Evolutionary conservation across 768 basidiomycete species (phyloP).

Genomic region (Leccinum uliginosum): DNA sequence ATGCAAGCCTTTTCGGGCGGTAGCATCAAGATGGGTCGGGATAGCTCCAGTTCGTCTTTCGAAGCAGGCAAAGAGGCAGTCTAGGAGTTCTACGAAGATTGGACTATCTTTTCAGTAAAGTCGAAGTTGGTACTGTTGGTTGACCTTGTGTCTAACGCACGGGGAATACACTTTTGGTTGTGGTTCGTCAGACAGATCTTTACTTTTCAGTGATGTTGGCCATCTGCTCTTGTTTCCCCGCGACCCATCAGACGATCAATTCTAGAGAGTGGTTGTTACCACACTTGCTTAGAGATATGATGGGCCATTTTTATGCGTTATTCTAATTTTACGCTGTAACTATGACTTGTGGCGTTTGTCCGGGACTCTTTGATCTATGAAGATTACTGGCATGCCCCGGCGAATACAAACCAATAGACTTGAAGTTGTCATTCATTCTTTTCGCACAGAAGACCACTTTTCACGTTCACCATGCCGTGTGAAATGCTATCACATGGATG

Average conservation of each 20-base stretch:
- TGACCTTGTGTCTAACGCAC: not conserved
- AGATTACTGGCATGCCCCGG: not conserved
- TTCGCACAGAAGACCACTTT: not conserved
- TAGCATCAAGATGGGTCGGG: conserved; percentile 1
- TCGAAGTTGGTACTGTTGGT: not conserved
- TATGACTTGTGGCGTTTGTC: not conserved
- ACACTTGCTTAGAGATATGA: too few species aligned
- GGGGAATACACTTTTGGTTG: not conserved
- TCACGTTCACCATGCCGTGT: not conserved
- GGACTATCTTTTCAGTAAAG: not conserved
- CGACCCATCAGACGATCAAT: too few species aligned
- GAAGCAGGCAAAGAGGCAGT: conserved; percentile 10
- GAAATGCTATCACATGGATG: not conserved
- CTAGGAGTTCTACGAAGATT: not conserved
- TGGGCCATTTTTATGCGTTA: too few species aligned
- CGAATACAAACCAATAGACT: not conserved
- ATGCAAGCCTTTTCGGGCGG: not conserved
- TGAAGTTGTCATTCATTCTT: not conserved
- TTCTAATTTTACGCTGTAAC: too few species aligned
- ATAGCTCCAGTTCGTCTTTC: conserved; percentile 10
- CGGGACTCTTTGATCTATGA: not conserved
- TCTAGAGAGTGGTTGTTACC: too few species aligned
- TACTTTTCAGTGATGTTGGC: too few species aligned
- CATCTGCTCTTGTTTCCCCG: too few species aligned
- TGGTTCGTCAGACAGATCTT: not conserved